Percentiles rank a stretch among this genome's conserved stretches.
Conservation (phyloP, 768 basidiomycete species). For the Cubamyces sp. region DNA sequence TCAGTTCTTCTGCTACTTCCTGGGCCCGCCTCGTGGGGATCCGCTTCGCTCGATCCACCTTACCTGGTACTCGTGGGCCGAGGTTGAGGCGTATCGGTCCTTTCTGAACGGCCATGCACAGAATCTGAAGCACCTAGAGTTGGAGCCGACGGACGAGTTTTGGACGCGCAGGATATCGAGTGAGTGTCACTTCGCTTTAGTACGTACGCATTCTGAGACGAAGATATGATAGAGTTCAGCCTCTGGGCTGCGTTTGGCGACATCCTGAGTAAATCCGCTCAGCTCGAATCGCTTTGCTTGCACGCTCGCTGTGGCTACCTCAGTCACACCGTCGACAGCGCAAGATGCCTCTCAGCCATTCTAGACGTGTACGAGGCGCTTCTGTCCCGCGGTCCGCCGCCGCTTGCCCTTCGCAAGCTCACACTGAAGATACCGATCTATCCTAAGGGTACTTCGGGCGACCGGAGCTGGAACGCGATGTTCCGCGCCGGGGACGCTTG, state of each 20-base stretch:
- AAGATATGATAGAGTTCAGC: too few relatives aligned
- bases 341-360: too few relatives aligned
- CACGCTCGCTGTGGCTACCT: neutral
- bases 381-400: too few relatives aligned
- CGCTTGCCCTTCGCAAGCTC: neutral
- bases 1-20: neutral
- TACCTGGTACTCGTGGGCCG: neutral
- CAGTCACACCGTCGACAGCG: too few relatives aligned
- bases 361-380: too few relatives aligned
- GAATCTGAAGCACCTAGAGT: neutral
- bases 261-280: neutral
- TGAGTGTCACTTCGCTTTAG: neutral
- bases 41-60: neutral
- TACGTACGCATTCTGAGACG: neutral
- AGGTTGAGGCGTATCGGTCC: neutral
- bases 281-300: neutral
- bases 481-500: neutral
- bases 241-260: neutral
- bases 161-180: neutral
- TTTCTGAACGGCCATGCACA: neutral
- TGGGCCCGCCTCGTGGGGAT: neutral
- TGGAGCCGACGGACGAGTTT: neutral
- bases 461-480: neutral
- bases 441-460: neutral
- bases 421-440: neutral